These are phyloP conservation scores for Drosera spatulata DNA, from an alignment of 179 eudicot genomes.

Conservation along the genomic window DNA sequence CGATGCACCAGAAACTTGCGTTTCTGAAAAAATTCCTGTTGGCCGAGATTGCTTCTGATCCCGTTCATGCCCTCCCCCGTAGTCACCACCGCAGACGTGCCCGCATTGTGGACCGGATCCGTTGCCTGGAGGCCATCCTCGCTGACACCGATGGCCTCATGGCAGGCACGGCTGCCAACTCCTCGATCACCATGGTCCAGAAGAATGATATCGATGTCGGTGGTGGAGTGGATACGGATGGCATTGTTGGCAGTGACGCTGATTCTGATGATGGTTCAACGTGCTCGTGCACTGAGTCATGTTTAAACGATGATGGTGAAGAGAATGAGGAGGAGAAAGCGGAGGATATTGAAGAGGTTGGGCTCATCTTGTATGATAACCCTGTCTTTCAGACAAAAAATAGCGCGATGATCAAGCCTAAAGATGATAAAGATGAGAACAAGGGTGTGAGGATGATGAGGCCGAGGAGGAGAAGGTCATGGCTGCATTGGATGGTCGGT, in stretches of 20 bases:
- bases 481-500: too few species aligned
- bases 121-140: constrained; percentile 3
- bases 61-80: not conserved
- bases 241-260: not conserved
- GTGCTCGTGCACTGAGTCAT: constrained; percentile 7
- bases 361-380: not conserved
- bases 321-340: not conserved
- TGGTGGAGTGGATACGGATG: too few species aligned
- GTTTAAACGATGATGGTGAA: not conserved
- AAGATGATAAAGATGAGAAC: not conserved
- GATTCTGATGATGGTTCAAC: not conserved
- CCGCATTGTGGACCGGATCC: not conserved
- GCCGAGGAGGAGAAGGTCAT: not conserved
- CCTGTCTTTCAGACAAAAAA: not conserved
- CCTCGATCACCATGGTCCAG: not conserved
- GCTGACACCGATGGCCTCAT: not conserved
- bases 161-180: not conserved
- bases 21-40: constrained; percentile 5
- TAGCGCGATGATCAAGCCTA: not conserved
- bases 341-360: not conserved
- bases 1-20: not conserved
- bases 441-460: not conserved
- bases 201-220: too few species aligned
- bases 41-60: constrained; percentile 4
- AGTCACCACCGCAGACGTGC: not conserved